Conservation (phyloP, 352 stramenopile species). For the Plasmopara muralis region DNA sequence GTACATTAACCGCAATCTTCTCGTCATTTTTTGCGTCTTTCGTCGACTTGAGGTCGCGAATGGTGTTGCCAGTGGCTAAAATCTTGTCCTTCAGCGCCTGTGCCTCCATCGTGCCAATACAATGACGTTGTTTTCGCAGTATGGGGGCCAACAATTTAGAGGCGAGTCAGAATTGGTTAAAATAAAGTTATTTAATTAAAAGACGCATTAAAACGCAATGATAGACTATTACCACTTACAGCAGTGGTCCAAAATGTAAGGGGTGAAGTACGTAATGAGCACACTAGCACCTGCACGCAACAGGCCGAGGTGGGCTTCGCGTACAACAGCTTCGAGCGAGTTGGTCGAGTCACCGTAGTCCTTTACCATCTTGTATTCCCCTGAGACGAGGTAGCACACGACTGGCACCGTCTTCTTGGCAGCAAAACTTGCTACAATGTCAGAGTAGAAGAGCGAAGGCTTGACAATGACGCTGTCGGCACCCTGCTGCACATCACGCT, state of each 20-base stretch:
- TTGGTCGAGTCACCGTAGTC: constrained; percentile 83
- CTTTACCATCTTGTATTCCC: constrained; percentile 99
- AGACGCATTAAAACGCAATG: too few relatives aligned
- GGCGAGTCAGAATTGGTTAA: constrained; percentile 20
- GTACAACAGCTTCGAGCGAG: constrained; percentile 80
- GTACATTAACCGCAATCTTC: constrained; percentile 37
- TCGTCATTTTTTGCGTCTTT: constrained; percentile 55
- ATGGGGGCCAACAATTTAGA: constrained; percentile 13
- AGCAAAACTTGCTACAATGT: constrained; percentile 94
- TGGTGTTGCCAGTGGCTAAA: constrained; percentile 62
- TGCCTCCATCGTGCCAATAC: constrained; percentile 17
- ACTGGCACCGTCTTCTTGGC: constrained; percentile 91
- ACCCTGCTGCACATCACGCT: constrained; percentile 80
- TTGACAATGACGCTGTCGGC: constrained; percentile 99
- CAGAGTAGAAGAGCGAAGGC: constrained; percentile 97
- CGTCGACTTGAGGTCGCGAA: constrained; percentile 72
- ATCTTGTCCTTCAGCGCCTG: constrained; percentile 53
- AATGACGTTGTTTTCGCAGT: background rate
- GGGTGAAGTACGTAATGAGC: constrained; percentile 98
- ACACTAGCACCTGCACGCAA: constrained; percentile 93
- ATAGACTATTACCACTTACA: constrained; percentile 54
- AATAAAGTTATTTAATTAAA: constrained; percentile 4
- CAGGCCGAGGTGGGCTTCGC: constrained; percentile 71
- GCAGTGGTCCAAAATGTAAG: constrained; percentile 80
- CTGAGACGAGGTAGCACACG: constrained; percentile 97